Evolutionary conservation across 1,139 yeast genomes (phyloP).

Genomic region (Geotrichum cucujoidarum): DNA sequence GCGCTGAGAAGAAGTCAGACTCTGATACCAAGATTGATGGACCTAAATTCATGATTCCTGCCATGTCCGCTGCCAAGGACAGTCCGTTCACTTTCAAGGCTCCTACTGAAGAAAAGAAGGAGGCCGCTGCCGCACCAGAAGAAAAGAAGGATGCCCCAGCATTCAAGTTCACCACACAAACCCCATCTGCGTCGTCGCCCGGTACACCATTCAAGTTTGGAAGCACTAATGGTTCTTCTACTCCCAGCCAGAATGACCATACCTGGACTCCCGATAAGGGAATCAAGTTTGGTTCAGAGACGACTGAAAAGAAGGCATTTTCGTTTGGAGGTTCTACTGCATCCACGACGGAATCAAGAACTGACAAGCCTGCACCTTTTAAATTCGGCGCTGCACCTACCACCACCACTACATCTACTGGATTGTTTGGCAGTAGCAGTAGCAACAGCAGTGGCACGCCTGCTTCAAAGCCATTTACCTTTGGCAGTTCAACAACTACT

Average conservation of each 20-base stretch:
- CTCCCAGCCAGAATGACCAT: conserved; percentile 17
- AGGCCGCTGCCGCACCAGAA: conserved; percentile 9
- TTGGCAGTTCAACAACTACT: not conserved
- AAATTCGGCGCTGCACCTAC: conserved; percentile 24
- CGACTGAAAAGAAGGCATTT: conserved; percentile 23
- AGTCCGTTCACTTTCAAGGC: conserved; percentile 45
- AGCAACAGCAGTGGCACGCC: too few relatives aligned
- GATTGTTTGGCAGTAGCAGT: not conserved
- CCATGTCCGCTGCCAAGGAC: conserved; percentile 51
- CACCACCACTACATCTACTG: not conserved
- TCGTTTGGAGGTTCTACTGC: conserved; percentile 28
- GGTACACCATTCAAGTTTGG: conserved; percentile 20
- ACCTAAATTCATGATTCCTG: conserved; percentile 53
- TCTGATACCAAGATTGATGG: conserved; percentile 40
- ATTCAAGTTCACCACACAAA: conserved; percentile 23
- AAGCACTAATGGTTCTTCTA: conserved; percentile 19
- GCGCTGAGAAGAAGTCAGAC: conserved; percentile 30
- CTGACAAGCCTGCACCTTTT: conserved; percentile 14
- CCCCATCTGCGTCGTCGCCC: conserved; percentile 16
- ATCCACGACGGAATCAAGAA: conserved; percentile 18
- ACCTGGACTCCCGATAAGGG: conserved; percentile 38
- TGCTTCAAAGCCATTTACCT: not conserved
- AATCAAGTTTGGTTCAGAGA: conserved; percentile 33
- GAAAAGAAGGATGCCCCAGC: conserved; percentile 13
- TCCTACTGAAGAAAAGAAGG: conserved; percentile 4